These are phyloP conservation scores for Tulasnella sp. DNA, from an alignment of 768 basidiomycete genomes.

Conservation along the genomic window DNA sequence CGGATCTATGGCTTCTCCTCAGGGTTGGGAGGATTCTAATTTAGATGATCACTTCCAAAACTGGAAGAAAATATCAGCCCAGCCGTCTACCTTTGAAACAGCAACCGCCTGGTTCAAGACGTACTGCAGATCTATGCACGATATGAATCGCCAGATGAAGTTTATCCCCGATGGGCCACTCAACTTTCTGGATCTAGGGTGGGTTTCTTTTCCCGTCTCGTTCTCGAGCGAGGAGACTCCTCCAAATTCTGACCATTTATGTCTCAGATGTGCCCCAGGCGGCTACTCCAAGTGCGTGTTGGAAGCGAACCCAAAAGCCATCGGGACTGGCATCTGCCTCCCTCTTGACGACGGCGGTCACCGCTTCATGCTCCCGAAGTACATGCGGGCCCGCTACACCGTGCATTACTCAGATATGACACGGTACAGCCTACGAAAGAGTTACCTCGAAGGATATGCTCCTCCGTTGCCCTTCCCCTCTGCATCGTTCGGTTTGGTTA, in stretches of 20 bases:
- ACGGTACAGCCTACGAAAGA: background rate
- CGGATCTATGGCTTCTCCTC: too few relatives aligned
- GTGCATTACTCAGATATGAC: conserved; percentile 5
- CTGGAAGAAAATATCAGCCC: background rate
- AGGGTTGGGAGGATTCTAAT: background rate
- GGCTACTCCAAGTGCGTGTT: background rate
- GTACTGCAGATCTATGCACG: background rate
- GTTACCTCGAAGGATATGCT: background rate
- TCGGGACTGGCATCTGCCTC: background rate
- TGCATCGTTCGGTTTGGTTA: background rate
- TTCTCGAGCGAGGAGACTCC: too few relatives aligned
- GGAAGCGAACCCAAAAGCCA: background rate
- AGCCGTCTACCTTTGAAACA: background rate
- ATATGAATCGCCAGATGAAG: background rate
- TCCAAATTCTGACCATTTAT: background rate
- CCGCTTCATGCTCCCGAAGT: background rate
- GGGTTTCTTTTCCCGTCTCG: background rate
- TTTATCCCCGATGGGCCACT: background rate
- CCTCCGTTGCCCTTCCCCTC: background rate
- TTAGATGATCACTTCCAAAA: background rate
- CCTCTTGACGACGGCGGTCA: background rate
- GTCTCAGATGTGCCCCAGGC: background rate
- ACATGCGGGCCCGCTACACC: background rate
- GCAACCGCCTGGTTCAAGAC: background rate
- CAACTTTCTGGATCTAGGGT: background rate